Conservation (phyloP, 179 eudicot species). For the Carnegiea gigantea region DNA sequence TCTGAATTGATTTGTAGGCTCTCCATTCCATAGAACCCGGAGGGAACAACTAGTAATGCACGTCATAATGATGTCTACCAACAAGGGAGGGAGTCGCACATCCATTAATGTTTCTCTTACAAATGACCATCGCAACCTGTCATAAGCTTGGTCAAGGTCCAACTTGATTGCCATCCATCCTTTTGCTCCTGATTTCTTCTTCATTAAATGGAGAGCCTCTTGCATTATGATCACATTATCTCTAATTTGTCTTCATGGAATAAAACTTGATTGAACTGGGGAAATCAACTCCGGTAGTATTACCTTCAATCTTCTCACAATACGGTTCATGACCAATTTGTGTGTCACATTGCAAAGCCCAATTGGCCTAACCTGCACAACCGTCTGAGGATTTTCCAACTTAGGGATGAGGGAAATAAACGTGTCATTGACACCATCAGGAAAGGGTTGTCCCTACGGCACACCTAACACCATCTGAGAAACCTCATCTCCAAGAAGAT, state of each 20-base stretch:
- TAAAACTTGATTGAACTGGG: neutral
- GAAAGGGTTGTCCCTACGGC: neutral
- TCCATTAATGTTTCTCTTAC: neutral
- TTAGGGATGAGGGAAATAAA: neutral
- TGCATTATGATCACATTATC: too few relatives aligned
- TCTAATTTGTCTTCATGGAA: too few relatives aligned
- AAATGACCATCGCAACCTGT: neutral
- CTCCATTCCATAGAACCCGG: neutral
- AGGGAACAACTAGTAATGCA: neutral
- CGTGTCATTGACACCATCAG: neutral
- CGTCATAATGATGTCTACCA: neutral
- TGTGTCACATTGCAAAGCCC: neutral
- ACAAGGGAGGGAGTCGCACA: neutral
- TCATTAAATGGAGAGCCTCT: too few relatives aligned
- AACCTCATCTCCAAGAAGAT: neutral
- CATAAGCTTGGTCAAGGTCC: conserved; percentile 9
- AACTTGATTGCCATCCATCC: neutral
- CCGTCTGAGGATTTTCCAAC: neutral
- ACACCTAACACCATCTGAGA: neutral
- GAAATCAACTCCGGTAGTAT: neutral
- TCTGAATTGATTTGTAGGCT: neutral
- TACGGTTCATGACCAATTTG: neutral
- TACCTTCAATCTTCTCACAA: neutral
- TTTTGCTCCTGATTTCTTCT: too few relatives aligned
- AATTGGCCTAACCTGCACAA: neutral